Percentiles rank a stretch among this genome's conserved stretches.
Conservation (phyloP, 805 yeast species). For the Wickerhamomyces rabaulensis region DNA sequence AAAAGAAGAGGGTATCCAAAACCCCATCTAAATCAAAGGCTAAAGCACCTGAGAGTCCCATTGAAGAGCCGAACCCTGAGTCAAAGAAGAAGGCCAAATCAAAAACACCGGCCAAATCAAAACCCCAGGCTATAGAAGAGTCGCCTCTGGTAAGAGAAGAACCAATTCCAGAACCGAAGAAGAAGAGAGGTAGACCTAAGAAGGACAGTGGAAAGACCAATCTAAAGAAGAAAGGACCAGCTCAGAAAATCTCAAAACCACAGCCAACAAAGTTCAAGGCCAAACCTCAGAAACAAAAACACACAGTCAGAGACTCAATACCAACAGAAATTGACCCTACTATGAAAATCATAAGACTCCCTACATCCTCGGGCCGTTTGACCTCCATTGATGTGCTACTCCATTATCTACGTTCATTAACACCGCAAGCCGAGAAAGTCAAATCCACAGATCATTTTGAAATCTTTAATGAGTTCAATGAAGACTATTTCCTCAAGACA, state of each 20-base stretch:
- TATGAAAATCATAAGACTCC: slow-evolving; percentile 22
- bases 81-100: background rate
- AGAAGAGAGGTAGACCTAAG: background rate
- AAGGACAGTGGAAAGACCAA: too few relatives aligned
- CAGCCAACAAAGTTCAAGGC: background rate
- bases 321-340: background rate
- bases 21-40: too few relatives aligned
- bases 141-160: background rate
- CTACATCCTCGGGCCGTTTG: slow-evolving; percentile 17
- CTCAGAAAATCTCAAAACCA: background rate
- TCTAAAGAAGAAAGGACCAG: background rate
- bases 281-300: slow-evolving; percentile 47
- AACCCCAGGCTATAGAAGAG: background rate
- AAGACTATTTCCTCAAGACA: slow-evolving; percentile 25
- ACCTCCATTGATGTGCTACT: slow-evolving; percentile 16
- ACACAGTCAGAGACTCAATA: too few relatives aligned
- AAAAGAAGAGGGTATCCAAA: background rate
- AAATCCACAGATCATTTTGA: slow-evolving; percentile 1
- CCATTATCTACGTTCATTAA: slow-evolving; percentile 7
- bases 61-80: background rate
- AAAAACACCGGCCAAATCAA: background rate
- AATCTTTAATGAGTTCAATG: slow-evolving; percentile 20
- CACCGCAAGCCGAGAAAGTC: slow-evolving; percentile 2
- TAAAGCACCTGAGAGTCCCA: background rate
- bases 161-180: background rate